phyloP scores from a whole-genome alignment of 1,284 basidiomycete species.

The Naganishia albida region DNA sequence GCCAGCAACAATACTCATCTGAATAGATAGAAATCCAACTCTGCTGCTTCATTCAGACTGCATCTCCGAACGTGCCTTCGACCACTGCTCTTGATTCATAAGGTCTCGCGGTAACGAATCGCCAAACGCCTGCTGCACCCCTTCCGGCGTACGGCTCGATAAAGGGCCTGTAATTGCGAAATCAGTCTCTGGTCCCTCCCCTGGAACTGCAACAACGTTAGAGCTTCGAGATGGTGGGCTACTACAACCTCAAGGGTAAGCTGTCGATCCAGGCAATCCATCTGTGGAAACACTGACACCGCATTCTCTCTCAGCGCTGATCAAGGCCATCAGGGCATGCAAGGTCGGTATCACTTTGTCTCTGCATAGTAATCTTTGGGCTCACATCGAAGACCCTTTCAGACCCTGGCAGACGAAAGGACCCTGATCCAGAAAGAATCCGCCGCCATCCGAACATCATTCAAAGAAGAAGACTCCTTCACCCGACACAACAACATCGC shows the following conservation, averaged over 20 bases:
- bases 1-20: constrained; percentile 1
- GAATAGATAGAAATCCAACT: no score
- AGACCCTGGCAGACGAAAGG: constrained; percentile 98
- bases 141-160: no score
- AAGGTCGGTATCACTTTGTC: constrained; percentile 63
- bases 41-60: no score
- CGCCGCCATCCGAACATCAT: constrained; percentile 94
- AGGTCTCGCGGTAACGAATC: no score
- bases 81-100: no score
- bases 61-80: no score
- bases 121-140: no score
- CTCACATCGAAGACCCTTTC: constrained; percentile 35
- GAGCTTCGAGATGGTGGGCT: constrained; percentile 52
- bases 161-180: no score
- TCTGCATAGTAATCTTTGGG: not conserved
- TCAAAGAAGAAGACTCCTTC: constrained; percentile 94
- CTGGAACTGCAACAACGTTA: no score
- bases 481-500: constrained; percentile 95
- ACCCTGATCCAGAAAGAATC: constrained; percentile 96
- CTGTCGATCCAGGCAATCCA: not conserved
- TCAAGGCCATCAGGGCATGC: constrained; percentile 91
- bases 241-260: constrained; percentile 88
- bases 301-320: constrained; percentile 65
- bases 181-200: no score
- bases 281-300: not conserved